A percentile compares a stretch with the other conserved stretches of the same genome.
Evolutionary conservation across 2,329 filamentous ascomycete species (phyloP).

Genomic region (Fusarium drepaniforme): DNA sequence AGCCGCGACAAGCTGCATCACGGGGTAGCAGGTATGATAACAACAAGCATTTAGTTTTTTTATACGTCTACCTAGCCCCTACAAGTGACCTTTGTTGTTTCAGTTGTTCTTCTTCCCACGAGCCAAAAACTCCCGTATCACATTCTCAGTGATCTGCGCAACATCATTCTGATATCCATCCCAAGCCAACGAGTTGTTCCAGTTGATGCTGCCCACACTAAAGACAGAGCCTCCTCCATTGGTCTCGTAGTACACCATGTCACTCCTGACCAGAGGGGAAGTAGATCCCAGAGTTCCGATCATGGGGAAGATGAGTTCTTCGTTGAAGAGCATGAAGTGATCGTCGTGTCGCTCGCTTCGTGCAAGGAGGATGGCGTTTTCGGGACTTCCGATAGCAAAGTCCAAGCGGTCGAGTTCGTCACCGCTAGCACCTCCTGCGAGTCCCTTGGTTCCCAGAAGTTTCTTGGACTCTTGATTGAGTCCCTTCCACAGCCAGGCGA

Average conservation of each 20-base stretch:
- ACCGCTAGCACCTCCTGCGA: neutral
- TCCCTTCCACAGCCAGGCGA: neutral
- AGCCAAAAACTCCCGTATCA: neutral
- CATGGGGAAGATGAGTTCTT: slow-evolving; percentile 11
- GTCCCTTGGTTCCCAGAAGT: neutral
- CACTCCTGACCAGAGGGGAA: neutral
- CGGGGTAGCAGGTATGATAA: neutral
- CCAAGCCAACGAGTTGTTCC: slow-evolving; percentile 18
- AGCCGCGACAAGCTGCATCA: neutral
- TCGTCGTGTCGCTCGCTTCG: slow-evolving; percentile 3
- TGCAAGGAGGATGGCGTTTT: neutral
- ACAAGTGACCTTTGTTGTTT: neutral
- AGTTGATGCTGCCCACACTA: slow-evolving; percentile 17
- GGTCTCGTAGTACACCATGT: neutral
- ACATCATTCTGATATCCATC: slow-evolving; percentile 13
- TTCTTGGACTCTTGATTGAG: neutral
- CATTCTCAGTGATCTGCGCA: slow-evolving; percentile 12
- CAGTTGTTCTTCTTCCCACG: neutral
- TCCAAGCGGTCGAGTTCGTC: neutral
- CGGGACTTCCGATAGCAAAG: neutral
- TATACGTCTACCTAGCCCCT: neutral
- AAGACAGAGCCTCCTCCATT: slow-evolving; percentile 11
- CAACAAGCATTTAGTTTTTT: neutral
- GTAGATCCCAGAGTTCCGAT: neutral
- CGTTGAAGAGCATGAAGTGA: slow-evolving; percentile 11